These are phyloP conservation scores for Eruca vesicaria DNA, from an alignment of 441 rosid genomes.

Conservation along the genomic window DNA sequence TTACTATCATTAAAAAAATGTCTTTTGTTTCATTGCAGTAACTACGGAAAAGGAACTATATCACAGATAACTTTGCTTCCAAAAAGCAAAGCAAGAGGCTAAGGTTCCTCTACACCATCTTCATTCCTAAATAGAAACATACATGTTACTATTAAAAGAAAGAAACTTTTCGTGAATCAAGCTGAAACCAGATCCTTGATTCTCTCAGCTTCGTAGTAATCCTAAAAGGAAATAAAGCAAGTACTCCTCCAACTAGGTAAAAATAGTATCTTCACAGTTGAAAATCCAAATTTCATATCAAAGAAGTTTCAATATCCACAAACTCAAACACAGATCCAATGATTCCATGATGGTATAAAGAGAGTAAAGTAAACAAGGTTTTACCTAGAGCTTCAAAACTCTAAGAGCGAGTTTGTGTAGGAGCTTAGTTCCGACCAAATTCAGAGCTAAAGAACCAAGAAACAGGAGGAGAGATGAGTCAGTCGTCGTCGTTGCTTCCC, in stretches of 20 bases:
- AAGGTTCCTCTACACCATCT: slow-evolving; percentile 9
- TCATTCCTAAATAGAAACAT: background rate
- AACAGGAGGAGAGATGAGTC: slow-evolving; percentile 24
- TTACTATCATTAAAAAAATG: background rate
- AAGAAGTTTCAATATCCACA: background rate
- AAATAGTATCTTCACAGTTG: background rate
- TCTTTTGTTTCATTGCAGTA: background rate
- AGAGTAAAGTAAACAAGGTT: background rate
- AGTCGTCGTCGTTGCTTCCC: slow-evolving; percentile 37
- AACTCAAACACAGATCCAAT: slow-evolving; percentile 30
- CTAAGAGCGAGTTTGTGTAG: slow-evolving; percentile 7
- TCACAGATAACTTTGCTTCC: background rate
- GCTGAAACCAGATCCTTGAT: slow-evolving; percentile 13
- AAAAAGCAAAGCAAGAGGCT: background rate
- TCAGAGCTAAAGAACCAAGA: background rate
- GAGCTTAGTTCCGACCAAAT: slow-evolving; percentile 12
- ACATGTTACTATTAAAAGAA: background rate
- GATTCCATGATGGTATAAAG: background rate
- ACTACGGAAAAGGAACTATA: too few species aligned
- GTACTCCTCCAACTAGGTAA: background rate
- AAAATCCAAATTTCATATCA: background rate
- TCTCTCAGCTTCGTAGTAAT: slow-evolving; percentile 1
- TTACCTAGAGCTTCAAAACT: slow-evolving; percentile 27
- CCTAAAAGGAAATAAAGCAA: background rate
- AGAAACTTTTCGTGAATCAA: background rate